phyloP scores from a whole-genome alignment of 805 yeast genomes.

The Yamadazyma philogaea region DNA sequence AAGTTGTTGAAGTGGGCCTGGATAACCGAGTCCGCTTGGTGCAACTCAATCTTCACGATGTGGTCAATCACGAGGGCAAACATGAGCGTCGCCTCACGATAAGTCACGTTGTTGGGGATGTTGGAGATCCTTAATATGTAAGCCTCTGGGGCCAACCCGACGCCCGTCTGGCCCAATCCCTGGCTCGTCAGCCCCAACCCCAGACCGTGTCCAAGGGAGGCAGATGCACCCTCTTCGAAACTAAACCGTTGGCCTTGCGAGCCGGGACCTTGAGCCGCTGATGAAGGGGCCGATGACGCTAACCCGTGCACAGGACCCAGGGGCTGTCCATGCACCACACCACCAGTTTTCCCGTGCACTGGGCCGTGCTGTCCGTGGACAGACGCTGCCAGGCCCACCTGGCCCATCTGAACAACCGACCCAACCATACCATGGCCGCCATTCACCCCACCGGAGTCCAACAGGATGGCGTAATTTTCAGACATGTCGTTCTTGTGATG shows the following conservation, averaged over 20 bases:
- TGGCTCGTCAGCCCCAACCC: background rate
- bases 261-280: background rate
- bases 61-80: constrained; percentile 70
- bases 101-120: constrained; percentile 59
- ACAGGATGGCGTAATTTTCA: constrained; percentile 12
- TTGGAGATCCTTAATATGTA: constrained; percentile 40
- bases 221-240: background rate
- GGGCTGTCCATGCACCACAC: too few relatives aligned
- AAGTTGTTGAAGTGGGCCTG: constrained; percentile 35
- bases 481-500: constrained; percentile 6
- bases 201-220: background rate
- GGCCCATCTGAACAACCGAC: background rate
- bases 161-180: background rate
- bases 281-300: background rate
- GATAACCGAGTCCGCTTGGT: constrained; percentile 24
- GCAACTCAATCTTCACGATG: constrained; percentile 46
- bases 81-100: constrained; percentile 64
- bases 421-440: background rate
- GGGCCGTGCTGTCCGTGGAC: background rate
- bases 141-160: background rate
- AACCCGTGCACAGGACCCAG: background rate
- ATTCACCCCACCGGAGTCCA: constrained; percentile 1
- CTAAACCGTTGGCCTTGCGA: background rate
- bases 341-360: too few relatives aligned
- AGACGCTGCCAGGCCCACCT: too few relatives aligned